These are phyloP conservation scores for Zangia roseola DNA, from an alignment of 768 basidiomycete species.

Conservation along the genomic window DNA sequence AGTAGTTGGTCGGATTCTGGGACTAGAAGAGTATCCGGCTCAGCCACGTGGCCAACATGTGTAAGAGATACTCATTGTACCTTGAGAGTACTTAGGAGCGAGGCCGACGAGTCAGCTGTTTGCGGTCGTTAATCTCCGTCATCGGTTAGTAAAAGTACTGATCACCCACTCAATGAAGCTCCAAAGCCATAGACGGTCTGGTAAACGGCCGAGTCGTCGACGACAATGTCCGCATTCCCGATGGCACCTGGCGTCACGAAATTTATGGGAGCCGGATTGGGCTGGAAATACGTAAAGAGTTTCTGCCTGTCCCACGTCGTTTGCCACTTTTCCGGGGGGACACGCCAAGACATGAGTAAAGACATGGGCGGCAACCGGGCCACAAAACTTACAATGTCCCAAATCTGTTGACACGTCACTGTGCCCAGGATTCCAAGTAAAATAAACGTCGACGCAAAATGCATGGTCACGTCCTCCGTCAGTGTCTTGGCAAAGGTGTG, in stretches of 20 bases:
- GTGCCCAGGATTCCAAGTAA: constrained; percentile 20
- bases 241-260: constrained; percentile 47
- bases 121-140: constrained; percentile 2
- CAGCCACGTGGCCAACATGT: neutral
- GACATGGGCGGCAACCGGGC: neutral
- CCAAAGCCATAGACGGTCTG: constrained; percentile 71
- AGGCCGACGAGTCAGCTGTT: constrained; percentile 70
- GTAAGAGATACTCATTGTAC: constrained; percentile 29
- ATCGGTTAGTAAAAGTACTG: neutral
- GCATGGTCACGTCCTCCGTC: constrained; percentile 9
- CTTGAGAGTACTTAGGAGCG: constrained; percentile 62
- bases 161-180: constrained; percentile 53
- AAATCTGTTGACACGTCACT: constrained; percentile 49
- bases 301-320: constrained; percentile 38
- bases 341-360: neutral
- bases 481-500: neutral
- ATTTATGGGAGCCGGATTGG: constrained; percentile 30
- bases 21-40: constrained; percentile 33
- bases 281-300: constrained; percentile 32
- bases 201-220: constrained; percentile 53
- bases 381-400: constrained; percentile 44
- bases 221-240: constrained; percentile 59
- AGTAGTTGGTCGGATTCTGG: constrained; percentile 55
- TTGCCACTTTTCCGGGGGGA: constrained; percentile 47
- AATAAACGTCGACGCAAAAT: constrained; percentile 13